Conservation (phyloP, 148 eudicot species). For the Cornus florida region DNA sequence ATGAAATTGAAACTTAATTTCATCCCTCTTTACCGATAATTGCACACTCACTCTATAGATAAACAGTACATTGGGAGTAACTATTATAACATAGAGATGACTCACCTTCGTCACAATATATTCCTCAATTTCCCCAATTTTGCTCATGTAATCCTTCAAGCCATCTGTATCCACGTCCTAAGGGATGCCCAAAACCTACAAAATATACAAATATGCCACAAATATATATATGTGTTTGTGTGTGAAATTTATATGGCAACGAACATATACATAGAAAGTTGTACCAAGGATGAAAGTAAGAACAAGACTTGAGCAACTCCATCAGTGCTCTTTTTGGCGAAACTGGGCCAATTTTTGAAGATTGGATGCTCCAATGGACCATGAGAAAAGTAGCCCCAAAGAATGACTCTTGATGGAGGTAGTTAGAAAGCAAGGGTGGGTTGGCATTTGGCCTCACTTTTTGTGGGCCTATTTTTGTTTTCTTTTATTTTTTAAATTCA, state of each 20-base stretch:
- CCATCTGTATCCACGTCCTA: constrained; percentile 98
- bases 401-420: too few species aligned
- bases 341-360: too few species aligned
- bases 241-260: not conserved
- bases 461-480: too few species aligned
- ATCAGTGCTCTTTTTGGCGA: too few species aligned
- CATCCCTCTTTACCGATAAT: not conserved
- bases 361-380: too few species aligned
- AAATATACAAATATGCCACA: not conserved
- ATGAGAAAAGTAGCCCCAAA: too few species aligned
- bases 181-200: constrained; percentile 92
- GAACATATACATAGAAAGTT: not conserved
- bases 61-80: not conserved
- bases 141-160: constrained; percentile 87
- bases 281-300: too few species aligned
- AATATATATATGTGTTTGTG: too few species aligned
- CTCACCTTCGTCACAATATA: constrained; percentile 94
- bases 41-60: not conserved
- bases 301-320: too few species aligned
- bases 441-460: too few species aligned
- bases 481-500: too few species aligned
- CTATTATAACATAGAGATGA: not conserved
- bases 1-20: not conserved
- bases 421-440: too few species aligned
- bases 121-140: constrained; percentile 91